Conservation (phyloP, 2,329 filamentous ascomycete genomes). For the Mycosphaerella arachidis region DNA sequence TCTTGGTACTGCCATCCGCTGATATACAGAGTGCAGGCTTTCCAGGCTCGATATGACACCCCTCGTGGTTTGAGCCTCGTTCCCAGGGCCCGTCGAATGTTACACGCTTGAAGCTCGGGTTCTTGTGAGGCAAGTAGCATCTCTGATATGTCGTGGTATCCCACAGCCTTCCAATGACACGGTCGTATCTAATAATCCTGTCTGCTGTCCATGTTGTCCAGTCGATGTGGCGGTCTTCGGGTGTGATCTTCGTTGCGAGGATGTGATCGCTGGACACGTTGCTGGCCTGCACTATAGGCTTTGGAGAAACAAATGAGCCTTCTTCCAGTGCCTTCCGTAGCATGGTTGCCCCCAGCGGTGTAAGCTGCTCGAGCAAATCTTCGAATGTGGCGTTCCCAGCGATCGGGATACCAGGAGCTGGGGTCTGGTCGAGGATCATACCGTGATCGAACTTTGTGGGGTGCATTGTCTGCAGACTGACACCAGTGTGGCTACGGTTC, state of each 20-base stretch:
- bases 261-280: constrained; percentile 26
- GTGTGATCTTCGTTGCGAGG: constrained; percentile 70
- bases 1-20: not conserved
- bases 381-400: constrained; percentile 44
- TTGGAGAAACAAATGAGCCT: constrained; percentile 61
- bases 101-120: constrained; percentile 14
- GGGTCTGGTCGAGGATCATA: constrained; percentile 63
- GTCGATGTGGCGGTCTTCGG: constrained; percentile 59
- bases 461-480: constrained; percentile 85
- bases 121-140: constrained; percentile 9
- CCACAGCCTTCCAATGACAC: constrained; percentile 66
- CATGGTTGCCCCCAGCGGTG: constrained; percentile 63
- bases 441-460: constrained; percentile 73
- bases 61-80: not conserved
- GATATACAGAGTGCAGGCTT: not conserved
- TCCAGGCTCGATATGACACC: not conserved
- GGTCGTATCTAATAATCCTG: constrained; percentile 53
- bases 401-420: constrained; percentile 52
- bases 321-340: constrained; percentile 62
- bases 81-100: constrained; percentile 25
- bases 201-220: constrained; percentile 53
- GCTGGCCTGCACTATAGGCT: constrained; percentile 7
- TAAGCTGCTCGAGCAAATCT: constrained; percentile 53
- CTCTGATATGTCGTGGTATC: constrained; percentile 36
- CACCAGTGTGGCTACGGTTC: constrained; percentile 58